Percentiles rank a stretch among this genome's conserved stretches.
Conservation (phyloP, 352 stramenopile genomes). For the Globisporangium okanoganense region DNA sequence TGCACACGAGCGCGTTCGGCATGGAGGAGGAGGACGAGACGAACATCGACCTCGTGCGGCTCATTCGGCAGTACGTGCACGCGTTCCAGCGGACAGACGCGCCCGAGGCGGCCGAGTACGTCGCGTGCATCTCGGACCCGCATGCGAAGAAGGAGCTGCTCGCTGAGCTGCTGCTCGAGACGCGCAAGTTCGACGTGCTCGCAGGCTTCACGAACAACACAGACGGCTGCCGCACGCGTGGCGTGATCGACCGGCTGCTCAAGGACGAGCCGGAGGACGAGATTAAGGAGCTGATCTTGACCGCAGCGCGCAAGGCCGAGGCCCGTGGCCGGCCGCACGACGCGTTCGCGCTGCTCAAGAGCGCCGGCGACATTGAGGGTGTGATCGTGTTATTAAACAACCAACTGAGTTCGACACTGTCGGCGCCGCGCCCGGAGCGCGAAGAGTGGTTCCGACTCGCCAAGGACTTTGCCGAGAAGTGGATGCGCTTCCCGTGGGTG, state of each 20-base stretch:
- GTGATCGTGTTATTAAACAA: slow-evolving; percentile 68
- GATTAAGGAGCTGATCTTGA: slow-evolving; percentile 73
- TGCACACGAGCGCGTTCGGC: slow-evolving; percentile 53
- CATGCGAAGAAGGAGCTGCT: slow-evolving; percentile 67
- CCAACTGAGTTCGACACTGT: slow-evolving; percentile 63
- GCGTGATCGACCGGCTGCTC: slow-evolving; percentile 66
- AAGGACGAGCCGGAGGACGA: slow-evolving; percentile 72
- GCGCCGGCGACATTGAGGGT: slow-evolving; percentile 73
- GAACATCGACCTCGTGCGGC: slow-evolving; percentile 59
- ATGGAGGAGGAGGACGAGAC: slow-evolving; percentile 61
- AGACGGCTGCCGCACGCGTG: slow-evolving; percentile 76
- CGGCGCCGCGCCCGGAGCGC: slow-evolving; percentile 51
- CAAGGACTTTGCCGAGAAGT: slow-evolving; percentile 83
- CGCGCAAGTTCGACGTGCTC: slow-evolving; percentile 74
- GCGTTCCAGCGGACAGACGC: slow-evolving; percentile 77
- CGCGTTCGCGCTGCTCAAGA: slow-evolving; percentile 74
- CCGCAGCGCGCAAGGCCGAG: slow-evolving; percentile 68
- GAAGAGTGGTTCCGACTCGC: slow-evolving; percentile 81
- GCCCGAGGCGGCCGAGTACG: slow-evolving; percentile 76
- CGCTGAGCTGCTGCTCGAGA: slow-evolving; percentile 73
- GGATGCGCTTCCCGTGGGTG: slow-evolving; percentile 85
- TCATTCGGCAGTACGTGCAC: slow-evolving; percentile 84
- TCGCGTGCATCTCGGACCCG: slow-evolving; percentile 63
- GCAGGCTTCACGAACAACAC: slow-evolving; percentile 80
- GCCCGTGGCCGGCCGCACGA: slow-evolving; percentile 66